These are phyloP conservation scores for Crithidia acanthocephali DNA, from an alignment of 208 protist species.

Conservation along the genomic window DNA sequence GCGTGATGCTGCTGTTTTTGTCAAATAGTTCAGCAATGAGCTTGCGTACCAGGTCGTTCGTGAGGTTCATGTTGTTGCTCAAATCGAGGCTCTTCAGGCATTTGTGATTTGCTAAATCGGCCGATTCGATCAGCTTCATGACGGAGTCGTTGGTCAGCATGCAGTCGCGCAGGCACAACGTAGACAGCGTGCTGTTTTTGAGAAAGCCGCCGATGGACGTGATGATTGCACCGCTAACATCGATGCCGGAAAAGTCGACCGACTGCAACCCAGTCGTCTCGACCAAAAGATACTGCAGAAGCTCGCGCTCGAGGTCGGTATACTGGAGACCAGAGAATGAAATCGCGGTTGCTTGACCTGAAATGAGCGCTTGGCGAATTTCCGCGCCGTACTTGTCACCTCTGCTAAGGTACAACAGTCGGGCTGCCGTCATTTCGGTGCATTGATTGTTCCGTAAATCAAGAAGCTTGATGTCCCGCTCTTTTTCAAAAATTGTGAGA, in stretches of 20 bases:
- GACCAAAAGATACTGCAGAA: conserved; percentile 60
- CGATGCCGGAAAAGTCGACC: conserved; percentile 65
- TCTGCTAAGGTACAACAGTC: conserved; percentile 61
- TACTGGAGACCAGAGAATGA: conserved; percentile 52
- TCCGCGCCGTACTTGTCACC: conserved; percentile 30
- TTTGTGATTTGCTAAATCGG: conserved; percentile 52
- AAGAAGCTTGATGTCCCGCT: conserved; percentile 25
- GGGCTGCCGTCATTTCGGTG: conserved; percentile 38
- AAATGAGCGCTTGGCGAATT: conserved; percentile 53
- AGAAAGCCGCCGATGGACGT: conserved; percentile 50
- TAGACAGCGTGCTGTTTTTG: conserved; percentile 49
- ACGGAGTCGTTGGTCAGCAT: conserved; percentile 54
- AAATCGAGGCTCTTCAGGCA: conserved; percentile 61
- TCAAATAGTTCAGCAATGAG: conserved; percentile 62
- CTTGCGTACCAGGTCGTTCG: conserved; percentile 50
- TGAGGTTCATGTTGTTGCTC: conserved; percentile 56
- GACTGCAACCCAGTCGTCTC: conserved; percentile 42
- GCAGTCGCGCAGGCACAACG: conserved; percentile 53
- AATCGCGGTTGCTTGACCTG: conserved; percentile 43
- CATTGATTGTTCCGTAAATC: conserved; percentile 66
- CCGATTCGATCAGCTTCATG: conserved; percentile 51
- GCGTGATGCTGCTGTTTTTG: conserved; percentile 57
- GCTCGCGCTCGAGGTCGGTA: conserved; percentile 61
- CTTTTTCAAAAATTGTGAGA: conserved; percentile 48
- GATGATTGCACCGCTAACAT: conserved; percentile 47